A percentile compares a stretch with the other conserved stretches of the same genome.
Conservation (phyloP, 257 asterid genomes). For the Linaria vulgaris region DNA sequence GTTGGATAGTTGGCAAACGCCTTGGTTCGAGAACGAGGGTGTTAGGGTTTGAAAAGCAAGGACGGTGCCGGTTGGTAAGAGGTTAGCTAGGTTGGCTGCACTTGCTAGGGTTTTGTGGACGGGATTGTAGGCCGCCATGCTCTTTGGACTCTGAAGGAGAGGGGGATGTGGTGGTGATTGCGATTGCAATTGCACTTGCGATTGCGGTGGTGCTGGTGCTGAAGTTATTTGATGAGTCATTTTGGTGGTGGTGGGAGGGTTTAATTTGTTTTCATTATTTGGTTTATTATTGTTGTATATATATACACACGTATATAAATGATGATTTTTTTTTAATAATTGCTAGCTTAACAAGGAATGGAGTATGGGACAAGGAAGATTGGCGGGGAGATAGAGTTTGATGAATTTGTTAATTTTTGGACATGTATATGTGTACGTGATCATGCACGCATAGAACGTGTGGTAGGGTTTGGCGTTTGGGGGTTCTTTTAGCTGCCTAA, state of each 20-base stretch:
- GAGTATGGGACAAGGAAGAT: background rate
- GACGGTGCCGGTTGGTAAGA: conserved; percentile 71
- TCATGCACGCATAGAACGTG: conserved; percentile 24
- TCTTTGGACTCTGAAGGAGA: background rate
- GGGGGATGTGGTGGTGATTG: background rate
- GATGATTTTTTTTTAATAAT: too few species aligned
- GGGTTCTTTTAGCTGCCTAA: conserved; percentile 8
- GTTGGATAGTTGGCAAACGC: conserved; percentile 45
- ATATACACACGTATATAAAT: background rate
- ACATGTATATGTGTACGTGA: conserved; percentile 9
- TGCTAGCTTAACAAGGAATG: background rate
- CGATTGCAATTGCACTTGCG: too few species aligned
- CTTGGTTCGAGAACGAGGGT: conserved; percentile 59
- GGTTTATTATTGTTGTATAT: background rate
- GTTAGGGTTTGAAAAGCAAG: conserved; percentile 53
- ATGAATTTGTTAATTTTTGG: conserved; percentile 18
- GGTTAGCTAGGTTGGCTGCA: conserved; percentile 65
- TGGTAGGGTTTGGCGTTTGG: conserved; percentile 14
- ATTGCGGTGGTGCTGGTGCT: background rate
- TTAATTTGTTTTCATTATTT: conserved; percentile 11
- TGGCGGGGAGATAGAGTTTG: background rate
- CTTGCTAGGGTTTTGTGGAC: conserved; percentile 51
- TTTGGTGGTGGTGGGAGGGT: background rate
- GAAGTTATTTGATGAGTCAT: conserved; percentile 5
- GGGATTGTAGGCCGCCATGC: background rate